phyloP scores from a whole-genome alignment of 2,329 filamentous ascomycete species.

The Calonectria naviculata region DNA sequence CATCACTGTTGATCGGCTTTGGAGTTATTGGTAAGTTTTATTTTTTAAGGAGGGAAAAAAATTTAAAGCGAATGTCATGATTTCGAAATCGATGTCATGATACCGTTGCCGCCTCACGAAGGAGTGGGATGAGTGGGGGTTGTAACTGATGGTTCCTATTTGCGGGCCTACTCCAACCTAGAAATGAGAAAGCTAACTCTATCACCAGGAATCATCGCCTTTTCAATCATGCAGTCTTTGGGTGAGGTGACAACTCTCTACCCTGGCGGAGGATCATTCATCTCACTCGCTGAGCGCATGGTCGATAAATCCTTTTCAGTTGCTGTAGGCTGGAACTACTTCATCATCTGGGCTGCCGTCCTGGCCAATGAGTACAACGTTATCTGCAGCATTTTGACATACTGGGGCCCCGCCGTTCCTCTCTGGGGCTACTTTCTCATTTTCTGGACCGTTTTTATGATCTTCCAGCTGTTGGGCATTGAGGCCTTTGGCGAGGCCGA shows the following conservation, averaged over 20 bases:
- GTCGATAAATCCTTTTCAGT: conserved; percentile 77
- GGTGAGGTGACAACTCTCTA: conserved; percentile 81
- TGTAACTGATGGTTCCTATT: neutral
- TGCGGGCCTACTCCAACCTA: neutral
- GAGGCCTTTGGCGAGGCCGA: conserved; percentile 83
- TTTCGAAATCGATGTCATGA: neutral
- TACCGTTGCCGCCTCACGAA: neutral
- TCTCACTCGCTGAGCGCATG: conserved; percentile 76
- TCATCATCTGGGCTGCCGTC: conserved; percentile 74
- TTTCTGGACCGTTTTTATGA: conserved; percentile 78
- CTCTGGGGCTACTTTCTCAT: conserved; percentile 77
- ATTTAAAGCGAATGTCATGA: neutral
- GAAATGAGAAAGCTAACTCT: conserved; percentile 26
- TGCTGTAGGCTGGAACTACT: conserved; percentile 79
- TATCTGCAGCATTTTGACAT: conserved; percentile 72
- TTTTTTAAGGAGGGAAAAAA: neutral
- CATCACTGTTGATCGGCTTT: conserved; percentile 79
- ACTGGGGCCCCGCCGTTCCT: conserved; percentile 71
- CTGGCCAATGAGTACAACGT: conserved; percentile 79
- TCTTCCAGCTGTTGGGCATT: conserved; percentile 77
- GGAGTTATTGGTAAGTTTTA: conserved; percentile 66
- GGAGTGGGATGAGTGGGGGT: neutral
- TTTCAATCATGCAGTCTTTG: conserved; percentile 76
- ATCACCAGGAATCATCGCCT: conserved; percentile 66
- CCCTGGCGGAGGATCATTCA: conserved; percentile 77